Evolutionary conservation across 2,329 filamentous ascomycete genomes (phyloP).

Genomic region (Diaporthe amygdali): DNA sequence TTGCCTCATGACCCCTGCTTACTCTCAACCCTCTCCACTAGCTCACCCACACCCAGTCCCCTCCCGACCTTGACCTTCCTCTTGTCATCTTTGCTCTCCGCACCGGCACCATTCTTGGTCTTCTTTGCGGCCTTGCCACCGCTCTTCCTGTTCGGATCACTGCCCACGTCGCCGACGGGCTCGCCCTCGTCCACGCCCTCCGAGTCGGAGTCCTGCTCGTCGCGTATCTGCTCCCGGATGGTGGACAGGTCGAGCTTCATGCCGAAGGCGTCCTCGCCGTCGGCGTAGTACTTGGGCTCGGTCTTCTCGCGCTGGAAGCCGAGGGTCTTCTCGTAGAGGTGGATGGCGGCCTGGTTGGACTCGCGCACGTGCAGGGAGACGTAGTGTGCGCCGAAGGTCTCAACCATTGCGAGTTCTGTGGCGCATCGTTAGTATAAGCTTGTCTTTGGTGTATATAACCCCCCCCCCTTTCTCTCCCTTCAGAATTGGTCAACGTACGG

Average conservation of each 20-base stretch:
- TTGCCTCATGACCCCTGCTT: constrained; percentile 42
- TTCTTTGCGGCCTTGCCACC: constrained; percentile 32
- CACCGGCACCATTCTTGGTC: constrained; percentile 40
- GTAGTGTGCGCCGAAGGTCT: constrained; percentile 89
- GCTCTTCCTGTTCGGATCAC: constrained; percentile 39
- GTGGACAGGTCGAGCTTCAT: constrained; percentile 86
- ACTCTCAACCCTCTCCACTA: constrained; percentile 75
- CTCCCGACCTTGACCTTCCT: constrained; percentile 86
- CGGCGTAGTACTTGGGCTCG: constrained; percentile 92
- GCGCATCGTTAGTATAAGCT: background rate
- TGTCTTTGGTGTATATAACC: background rate
- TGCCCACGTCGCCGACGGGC: constrained; percentile 70
- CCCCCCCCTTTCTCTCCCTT: background rate
- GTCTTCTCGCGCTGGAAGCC: constrained; percentile 88
- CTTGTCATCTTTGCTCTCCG: constrained; percentile 62
- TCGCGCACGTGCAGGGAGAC: constrained; percentile 96
- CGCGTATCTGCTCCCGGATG: constrained; percentile 56
- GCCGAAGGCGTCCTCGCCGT: constrained; percentile 93
- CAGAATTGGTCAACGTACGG: constrained; percentile 61
- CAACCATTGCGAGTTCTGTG: constrained; percentile 91
- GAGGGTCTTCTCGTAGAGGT: constrained; percentile 90
- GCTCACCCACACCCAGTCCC: constrained; percentile 76
- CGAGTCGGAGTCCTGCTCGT: constrained; percentile 40
- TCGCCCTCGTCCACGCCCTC: constrained; percentile 69
- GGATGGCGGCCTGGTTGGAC: constrained; percentile 88